Evolutionary conservation across 73 alveolate species (phyloP), one percentile per base, ranked within the genome.

Genomic region (Loxodes magnus): DNA sequence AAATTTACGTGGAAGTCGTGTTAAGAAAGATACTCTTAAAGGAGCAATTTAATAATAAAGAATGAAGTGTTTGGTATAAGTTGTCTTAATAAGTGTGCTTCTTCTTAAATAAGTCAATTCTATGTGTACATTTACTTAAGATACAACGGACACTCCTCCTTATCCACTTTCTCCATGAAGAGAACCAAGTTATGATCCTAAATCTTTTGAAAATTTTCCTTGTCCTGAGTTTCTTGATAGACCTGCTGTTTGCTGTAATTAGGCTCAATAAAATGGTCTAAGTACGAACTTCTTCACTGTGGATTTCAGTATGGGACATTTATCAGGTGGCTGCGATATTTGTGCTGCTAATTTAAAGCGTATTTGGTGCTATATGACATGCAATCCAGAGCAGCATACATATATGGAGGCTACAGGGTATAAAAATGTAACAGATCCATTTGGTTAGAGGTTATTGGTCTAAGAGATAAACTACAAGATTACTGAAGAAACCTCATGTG

Each of bases 291-390:
- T 21, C 34, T 12, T 17, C n/a, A 16, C 27, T 21, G n/a, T 46
- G 10, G 59, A 46, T 24, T n/a, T 14, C 5, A 46, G 43, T 10
- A 25, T 46, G n/a, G 59, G 59, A 1, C 39, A 17, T 46, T 25
- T 17, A 10, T 37, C 27, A 46, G 59, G 59, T 22, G 59, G 59
- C 7, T 46, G 59, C 27, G 59, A 46, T 46, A 46, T 46, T n/a
- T 46, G 59, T 24, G 59, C 59, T n/a, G 59, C 59, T 7, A 46
- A 46, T 24, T 24, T 46, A 16, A 46, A 46, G 27, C 28, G 7
- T 21, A 5, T 46, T 14, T 46, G 59, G 34, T 46, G 59, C 26
- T 19, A 46, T 24, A 25, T 46, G n/a, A 46, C 59, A 46, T 46
- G 59, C 39, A 10, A n/a, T 2, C 59, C 59, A n/a, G n/a, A 5